These are phyloP conservation scores for Lactarius deliciosus DNA, from an alignment of 768 basidiomycete genomes.

Conservation along the genomic window DNA sequence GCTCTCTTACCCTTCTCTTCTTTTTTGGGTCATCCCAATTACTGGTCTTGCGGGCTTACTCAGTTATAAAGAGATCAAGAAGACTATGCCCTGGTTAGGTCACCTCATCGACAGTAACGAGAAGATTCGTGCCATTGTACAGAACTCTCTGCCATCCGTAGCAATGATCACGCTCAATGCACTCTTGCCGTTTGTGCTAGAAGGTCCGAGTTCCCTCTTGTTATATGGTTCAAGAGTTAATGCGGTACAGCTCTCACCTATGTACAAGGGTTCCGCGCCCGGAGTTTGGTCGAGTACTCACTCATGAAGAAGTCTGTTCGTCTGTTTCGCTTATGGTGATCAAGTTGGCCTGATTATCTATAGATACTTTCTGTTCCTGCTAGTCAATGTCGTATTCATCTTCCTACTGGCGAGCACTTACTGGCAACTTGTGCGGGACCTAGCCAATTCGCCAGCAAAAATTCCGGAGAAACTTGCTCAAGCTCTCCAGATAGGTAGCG, in stretches of 20 bases:
- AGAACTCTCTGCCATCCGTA: constrained; percentile 90
- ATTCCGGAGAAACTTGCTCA: constrained; percentile 90
- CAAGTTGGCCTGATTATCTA: neutral
- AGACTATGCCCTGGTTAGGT: constrained; percentile 84
- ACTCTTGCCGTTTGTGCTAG: constrained; percentile 81
- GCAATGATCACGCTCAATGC: constrained; percentile 92
- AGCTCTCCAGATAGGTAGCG: constrained; percentile 74
- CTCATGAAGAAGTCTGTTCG: constrained; percentile 79
- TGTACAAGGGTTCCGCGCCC: constrained; percentile 84
- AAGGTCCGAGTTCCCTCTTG: constrained; percentile 50
- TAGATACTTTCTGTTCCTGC: constrained; percentile 92
- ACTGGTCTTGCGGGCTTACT: constrained; percentile 82
- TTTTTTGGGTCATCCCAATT: constrained; percentile 93
- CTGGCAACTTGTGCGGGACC: constrained; percentile 85
- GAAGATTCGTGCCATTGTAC: constrained; percentile 81
- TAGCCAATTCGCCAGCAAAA: constrained; percentile 91
- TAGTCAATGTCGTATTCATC: constrained; percentile 91
- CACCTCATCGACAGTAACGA: constrained; percentile 79
- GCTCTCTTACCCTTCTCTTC: constrained; percentile 67
- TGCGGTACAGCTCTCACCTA: constrained; percentile 63
- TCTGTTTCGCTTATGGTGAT: constrained; percentile 19
- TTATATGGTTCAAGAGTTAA: constrained; percentile 11
- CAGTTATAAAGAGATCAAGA: constrained; percentile 93
- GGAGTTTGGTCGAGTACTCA: constrained; percentile 93
- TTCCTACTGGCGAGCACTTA: constrained; percentile 91